Conservation (phyloP, 1,284 basidiomycete genomes). For the Nidula niveotomentosa region DNA sequence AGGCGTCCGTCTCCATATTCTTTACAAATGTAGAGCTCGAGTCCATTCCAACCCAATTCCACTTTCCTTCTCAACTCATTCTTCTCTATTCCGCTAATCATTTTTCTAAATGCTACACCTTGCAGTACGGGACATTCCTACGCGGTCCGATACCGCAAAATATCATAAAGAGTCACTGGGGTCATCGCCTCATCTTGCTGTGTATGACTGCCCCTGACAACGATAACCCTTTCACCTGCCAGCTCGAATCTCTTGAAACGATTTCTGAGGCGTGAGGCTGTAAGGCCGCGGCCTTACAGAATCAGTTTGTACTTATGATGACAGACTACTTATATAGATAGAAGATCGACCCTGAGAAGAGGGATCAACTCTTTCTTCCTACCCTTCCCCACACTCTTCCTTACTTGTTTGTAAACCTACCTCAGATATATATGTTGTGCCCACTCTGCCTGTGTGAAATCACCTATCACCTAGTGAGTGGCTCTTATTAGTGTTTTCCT, state of each 20-base stretch:
- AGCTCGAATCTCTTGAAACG: neutral
- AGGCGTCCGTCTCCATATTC: too few species aligned
- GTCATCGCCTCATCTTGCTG: constrained; percentile 17
- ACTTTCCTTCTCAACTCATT: constrained; percentile 15
- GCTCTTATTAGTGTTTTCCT: too few species aligned
- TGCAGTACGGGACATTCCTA: constrained; percentile 11
- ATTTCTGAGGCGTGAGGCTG: neutral
- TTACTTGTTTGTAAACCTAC: too few species aligned
- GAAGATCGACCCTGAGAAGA: too few species aligned
- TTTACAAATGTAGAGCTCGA: neutral
- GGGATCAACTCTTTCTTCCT: too few species aligned
- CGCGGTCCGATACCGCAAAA: constrained; percentile 14
- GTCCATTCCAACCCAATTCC: constrained; percentile 9
- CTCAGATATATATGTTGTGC: too few species aligned
- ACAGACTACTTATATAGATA: too few species aligned
- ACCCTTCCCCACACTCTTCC: too few species aligned
- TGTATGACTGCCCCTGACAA: constrained; percentile 9
- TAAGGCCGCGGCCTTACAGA: too few species aligned
- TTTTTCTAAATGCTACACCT: constrained; percentile 8
- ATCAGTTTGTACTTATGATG: too few species aligned
- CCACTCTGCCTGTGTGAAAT: too few species aligned
- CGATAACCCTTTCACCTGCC: constrained; percentile 3
- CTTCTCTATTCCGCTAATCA: constrained; percentile 14
- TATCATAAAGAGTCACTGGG: constrained; percentile 16
- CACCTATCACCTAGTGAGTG: too few species aligned